Evolutionary conservation across 495 filamentous ascomycete genomes (phyloP).

Genomic region (Rhypophila decipiens): DNA sequence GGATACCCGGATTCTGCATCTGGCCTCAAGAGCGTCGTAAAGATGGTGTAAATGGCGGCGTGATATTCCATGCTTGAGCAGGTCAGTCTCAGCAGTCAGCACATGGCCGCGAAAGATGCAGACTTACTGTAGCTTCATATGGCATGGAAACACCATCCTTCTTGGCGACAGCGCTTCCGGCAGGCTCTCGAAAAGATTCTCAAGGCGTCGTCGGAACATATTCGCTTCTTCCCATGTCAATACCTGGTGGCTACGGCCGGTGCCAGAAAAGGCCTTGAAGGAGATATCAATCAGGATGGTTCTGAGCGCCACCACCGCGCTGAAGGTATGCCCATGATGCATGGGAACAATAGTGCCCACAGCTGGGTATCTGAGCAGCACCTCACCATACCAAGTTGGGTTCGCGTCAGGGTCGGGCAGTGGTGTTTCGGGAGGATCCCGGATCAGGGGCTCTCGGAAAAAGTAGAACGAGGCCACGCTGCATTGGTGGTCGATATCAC

Average conservation of each 20-base stretch:
- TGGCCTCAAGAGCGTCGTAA: too few species aligned
- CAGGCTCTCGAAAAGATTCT: constrained; percentile 21
- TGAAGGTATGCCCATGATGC: constrained; percentile 20
- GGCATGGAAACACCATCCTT: constrained; percentile 29
- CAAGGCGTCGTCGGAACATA: constrained; percentile 23
- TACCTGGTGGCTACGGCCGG: constrained; percentile 1
- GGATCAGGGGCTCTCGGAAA: constrained; percentile 17
- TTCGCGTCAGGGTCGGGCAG: constrained; percentile 24
- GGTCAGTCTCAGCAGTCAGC: constrained; percentile 17
- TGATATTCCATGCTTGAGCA: constrained; percentile 17
- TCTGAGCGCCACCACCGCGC: constrained; percentile 29
- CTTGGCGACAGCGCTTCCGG: constrained; percentile 27
- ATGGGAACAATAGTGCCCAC: constrained; percentile 16
- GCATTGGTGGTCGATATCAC: too few species aligned
- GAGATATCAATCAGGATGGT: constrained; percentile 26
- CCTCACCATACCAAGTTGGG: constrained; percentile 31
- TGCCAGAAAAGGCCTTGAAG: constrained; percentile 10
- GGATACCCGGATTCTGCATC: too few species aligned
- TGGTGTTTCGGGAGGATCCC: constrained; percentile 17
- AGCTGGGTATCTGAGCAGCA: constrained; percentile 31
- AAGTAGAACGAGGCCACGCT: too few species aligned
- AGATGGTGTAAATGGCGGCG: too few species aligned
- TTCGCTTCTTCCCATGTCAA: constrained; percentile 14
- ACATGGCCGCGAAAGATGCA: constrained; percentile 27
- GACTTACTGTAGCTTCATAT: too few species aligned